Evolutionary conservation across 2,329 filamentous ascomycete species (phyloP), one percentile per base, ranked within the genome.

Genomic region (Neofusicoccum parvum): DNA sequence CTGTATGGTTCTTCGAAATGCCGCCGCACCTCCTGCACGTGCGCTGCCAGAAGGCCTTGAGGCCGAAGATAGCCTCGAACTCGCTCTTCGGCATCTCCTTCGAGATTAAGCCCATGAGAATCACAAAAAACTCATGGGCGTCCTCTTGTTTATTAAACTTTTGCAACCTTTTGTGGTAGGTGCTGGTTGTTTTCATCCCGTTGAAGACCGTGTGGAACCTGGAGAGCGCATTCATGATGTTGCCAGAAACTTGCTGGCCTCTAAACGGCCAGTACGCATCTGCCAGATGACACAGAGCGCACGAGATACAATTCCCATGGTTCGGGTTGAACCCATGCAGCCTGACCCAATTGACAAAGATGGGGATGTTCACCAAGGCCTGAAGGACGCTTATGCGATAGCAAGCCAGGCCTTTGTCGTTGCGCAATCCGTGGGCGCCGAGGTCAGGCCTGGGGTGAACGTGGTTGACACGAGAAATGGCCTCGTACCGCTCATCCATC

Each of bases 311-410:
- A 27, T 32, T 32, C 5, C 27, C 27, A 32, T n/a, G 50, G 36
- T 34, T 27, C 10, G 17, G 20, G n/a, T 14, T 62, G 54, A 41
- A 15, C 3, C 23, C 54, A 17, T 68, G 68, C 15, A 36, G 39
- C 0, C 60, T 53, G 64, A 56, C 63, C 59, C 65, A 71, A 41
- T 41, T 67, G 5, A 65, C 65, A 63, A 70, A 53, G 62, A 68
- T n/a, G 64, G 69, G 49, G 58, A 68, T 11, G 60, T 66, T 62
- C 49, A 67, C 43, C 56, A 68, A 49, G 20, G 46, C 48, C 27
- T 72, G 70, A 2, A 70, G 51, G 5, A 68, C 62, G 27, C 64
- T 65, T 17, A 67, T 65, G 27, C 70, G 70, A 56, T 72, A 72
- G 56, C 70, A 72, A 46, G 51, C 66, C 7, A 64, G 60, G 32